Base-by-base conservation (phyloP, 1,284 basidiomycete genomes). In the Fomitiporia mediterranea region DNA sequence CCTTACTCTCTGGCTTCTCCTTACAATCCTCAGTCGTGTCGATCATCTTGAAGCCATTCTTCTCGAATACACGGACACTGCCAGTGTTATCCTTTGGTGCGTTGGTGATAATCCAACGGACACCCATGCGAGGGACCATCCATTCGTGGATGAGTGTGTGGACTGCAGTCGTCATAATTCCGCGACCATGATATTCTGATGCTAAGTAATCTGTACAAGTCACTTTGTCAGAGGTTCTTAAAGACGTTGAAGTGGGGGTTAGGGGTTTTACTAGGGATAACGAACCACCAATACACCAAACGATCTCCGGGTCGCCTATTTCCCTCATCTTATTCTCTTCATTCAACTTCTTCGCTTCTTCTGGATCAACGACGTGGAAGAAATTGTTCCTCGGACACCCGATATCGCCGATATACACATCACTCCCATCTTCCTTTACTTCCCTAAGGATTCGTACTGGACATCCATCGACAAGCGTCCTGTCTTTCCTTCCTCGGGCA, bases 161-260 rank as follows among this genome's bases (percentile, higher is more conserved):
- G 8, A 70, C 37, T 4, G 60, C 67, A 8, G 61, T 59, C 15
- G 62, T 65, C 67, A 69, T 70, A 32, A 70, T 68, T 8, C 69
- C 69, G 49, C 62, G 59, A 0, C 63, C 63, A 49, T 69, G 68
- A 57, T 69, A 62, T 11, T 59, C 62, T 9, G 68, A 62, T 13
- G 61, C 54, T 8, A 69, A 58, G 46, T 68, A 69, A 55, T 67
- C 68, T 70, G 48, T n/a, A n/a, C n/a, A n/a, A n/a, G n/a, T n/a
- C n/a, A n/a, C n/a, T n/a, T n/a, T n/a, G n/a, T n/a, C n/a, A n/a
- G n/a, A n/a, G n/a, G n/a, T n/a, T n/a, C n/a, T n/a, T n/a, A n/a
- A n/a, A n/a, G n/a, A n/a, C n/a, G n/a, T n/a, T n/a, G n/a, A n/a
- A n/a, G n/a, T n/a, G n/a, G n/a, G n/a, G n/a, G n/a, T n/a, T n/a